These are phyloP conservation scores for Phytopythium mirpurense DNA, from an alignment of 352 stramenopile genomes.

Conservation along the genomic window DNA sequence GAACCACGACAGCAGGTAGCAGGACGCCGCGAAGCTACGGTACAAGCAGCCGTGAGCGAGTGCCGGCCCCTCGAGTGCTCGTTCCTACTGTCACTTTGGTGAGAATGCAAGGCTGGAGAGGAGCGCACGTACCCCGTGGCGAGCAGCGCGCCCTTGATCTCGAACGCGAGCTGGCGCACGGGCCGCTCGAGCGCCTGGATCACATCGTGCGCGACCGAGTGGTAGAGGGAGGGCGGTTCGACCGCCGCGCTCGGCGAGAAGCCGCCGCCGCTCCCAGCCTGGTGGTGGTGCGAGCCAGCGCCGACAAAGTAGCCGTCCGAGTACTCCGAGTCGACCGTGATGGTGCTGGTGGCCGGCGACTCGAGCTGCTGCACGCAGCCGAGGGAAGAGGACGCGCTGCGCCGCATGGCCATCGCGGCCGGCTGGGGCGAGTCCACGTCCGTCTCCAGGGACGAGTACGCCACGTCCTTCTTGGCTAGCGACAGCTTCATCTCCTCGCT, in stretches of 20 bases:
- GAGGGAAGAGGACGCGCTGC: constrained; percentile 20
- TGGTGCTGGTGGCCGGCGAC: constrained; percentile 26
- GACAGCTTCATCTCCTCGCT: constrained; percentile 62
- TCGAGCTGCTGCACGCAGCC: constrained; percentile 46
- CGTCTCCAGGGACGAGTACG: constrained; percentile 70
- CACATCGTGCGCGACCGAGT: constrained; percentile 51
- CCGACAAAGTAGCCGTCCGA: constrained; percentile 13
- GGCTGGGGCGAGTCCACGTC: constrained; percentile 55
- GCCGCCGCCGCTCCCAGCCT: neutral
- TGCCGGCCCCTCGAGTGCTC: too few relatives aligned
- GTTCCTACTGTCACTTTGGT: too few relatives aligned
- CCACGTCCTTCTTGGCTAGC: constrained; percentile 63
- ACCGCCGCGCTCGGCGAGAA: constrained; percentile 6
- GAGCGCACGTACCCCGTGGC: constrained; percentile 53
- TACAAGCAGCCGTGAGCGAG: too few relatives aligned
- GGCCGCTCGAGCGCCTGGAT: constrained; percentile 52
- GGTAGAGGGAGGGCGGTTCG: constrained; percentile 30
- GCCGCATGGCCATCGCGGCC: constrained; percentile 18
- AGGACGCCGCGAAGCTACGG: constrained; percentile 55
- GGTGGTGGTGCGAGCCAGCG: neutral
- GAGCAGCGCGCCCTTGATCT: constrained; percentile 79
- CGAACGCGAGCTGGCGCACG: constrained; percentile 66
- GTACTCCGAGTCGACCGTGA: constrained; percentile 26
- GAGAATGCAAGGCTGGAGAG: too few relatives aligned
- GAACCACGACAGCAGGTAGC: constrained; percentile 84